Percentiles rank a stretch among this genome's conserved stretches.
These are phyloP conservation scores for Podaxis mareebaensis DNA, from an alignment of 768 basidiomycete species.

Conservation along the genomic window DNA sequence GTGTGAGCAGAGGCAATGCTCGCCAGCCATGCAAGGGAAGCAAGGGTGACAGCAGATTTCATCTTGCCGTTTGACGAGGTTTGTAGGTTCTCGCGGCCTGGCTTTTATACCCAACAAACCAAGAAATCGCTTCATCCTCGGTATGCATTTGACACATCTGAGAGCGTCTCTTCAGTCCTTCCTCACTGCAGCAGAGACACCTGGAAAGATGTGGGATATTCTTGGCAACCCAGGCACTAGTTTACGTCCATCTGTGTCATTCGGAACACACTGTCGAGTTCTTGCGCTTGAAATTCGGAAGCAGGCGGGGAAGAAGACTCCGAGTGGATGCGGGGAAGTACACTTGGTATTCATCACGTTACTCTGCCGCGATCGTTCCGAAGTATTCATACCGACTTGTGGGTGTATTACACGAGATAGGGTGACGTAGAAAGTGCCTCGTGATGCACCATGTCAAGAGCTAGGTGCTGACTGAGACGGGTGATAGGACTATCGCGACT, in stretches of 20 bases:
- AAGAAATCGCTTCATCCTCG: slow-evolving; percentile 3
- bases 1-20: neutral
- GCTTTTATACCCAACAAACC: neutral
- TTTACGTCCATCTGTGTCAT: too few relatives aligned
- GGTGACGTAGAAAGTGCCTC: neutral
- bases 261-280: neutral
- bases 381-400: neutral
- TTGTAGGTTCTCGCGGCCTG: too few relatives aligned
- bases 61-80: neutral
- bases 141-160: neutral
- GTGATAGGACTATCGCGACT: neutral
- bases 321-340: neutral
- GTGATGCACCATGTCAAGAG: neutral
- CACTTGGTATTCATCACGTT: neutral
- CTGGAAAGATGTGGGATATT: neutral
- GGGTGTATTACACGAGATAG: neutral
- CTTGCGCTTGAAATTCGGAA: slow-evolving; percentile 5
- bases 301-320: neutral
- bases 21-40: neutral
- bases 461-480: neutral
- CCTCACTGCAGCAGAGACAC: neutral
- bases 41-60: neutral
- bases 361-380: neutral
- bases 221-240: neutral
- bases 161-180: neutral